phyloP scores from a whole-genome alignment of 2,329 filamentous ascomycete species.

The Tolypocladium tundrense region DNA sequence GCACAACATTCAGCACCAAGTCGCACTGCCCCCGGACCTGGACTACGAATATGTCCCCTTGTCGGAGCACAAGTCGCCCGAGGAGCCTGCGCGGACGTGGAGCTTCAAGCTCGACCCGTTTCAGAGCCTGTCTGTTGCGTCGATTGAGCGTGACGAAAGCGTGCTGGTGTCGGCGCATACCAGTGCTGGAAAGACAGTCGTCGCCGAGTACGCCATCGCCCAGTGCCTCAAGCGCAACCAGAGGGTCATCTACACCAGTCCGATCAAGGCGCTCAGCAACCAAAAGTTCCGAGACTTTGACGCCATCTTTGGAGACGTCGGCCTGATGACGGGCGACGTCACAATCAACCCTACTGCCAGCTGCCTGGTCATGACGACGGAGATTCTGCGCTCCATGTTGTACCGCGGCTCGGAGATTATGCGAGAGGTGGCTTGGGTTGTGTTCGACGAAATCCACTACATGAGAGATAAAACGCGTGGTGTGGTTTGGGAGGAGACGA shows the following conservation, averaged over 20 bases:
- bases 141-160: constrained; percentile 92
- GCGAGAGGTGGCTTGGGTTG: constrained; percentile 96
- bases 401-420: constrained; percentile 98
- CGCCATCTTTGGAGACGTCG: constrained; percentile 91
- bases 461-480: constrained; percentile 89
- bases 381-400: constrained; percentile 97
- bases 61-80: constrained; percentile 84
- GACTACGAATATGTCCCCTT: constrained; percentile 95
- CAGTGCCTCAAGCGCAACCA: constrained; percentile 97
- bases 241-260: constrained; percentile 97
- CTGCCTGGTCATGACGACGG: constrained; percentile 97
- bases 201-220: constrained; percentile 95
- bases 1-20: constrained; percentile 98
- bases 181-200: constrained; percentile 94
- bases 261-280: constrained; percentile 97
- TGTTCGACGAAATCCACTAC: constrained; percentile 99
- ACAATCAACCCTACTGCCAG: constrained; percentile 98
- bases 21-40: constrained; percentile 84
- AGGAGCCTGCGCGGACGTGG: constrained; percentile 73
- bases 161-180: constrained; percentile 96
- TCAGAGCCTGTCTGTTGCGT: constrained; percentile 87
- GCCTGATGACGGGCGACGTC: constrained; percentile 97
- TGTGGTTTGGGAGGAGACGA: constrained; percentile 99
- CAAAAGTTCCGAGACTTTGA: constrained; percentile 97
- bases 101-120: constrained; percentile 93